Evolutionary conservation across 2,329 filamentous ascomycete species (phyloP).

Genomic region (Aspergillus calidoustus): DNA sequence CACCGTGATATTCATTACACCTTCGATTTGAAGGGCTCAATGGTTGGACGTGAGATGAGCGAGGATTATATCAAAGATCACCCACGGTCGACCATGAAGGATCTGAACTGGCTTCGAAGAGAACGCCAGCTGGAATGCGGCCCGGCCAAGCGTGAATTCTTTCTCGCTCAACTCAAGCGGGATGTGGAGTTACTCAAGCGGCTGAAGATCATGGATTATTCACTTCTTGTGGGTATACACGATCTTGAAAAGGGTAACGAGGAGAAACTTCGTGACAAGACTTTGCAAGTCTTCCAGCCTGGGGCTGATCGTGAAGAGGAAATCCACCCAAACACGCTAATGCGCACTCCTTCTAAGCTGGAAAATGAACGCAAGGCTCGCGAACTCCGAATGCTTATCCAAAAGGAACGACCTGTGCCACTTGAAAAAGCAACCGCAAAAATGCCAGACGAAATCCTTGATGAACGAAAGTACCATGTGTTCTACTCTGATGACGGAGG

Average conservation of each 20-base stretch:
- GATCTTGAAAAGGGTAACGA: conserved; percentile 90
- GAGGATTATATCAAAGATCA: conserved; percentile 89
- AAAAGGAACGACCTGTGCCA: conserved; percentile 89
- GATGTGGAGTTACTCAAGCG: conserved; percentile 87
- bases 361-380: conserved; percentile 90
- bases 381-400: conserved; percentile 89
- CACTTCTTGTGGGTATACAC: conserved; percentile 90
- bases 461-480: conserved; percentile 74
- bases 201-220: conserved; percentile 98
- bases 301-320: conserved; percentile 73
- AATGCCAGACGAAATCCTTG: conserved; percentile 88
- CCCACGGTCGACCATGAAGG: conserved; percentile 90
- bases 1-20: conserved; percentile 97
- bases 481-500: conserved; percentile 96
- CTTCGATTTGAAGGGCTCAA: conserved; percentile 96
- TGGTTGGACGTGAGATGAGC: conserved; percentile 85
- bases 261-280: conserved; percentile 88
- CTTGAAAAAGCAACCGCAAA: conserved; percentile 80
- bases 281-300: conserved; percentile 90
- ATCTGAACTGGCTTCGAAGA: conserved; percentile 92
- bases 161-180: conserved; percentile 83
- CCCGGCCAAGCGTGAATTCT: conserved; percentile 82
- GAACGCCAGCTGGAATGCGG: conserved; percentile 87
- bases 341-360: conserved; percentile 89
- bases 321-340: conserved; percentile 66